These are phyloP conservation scores for Ceriops zippeliana DNA, from an alignment of 345 rosid species.

Conservation along the genomic window DNA sequence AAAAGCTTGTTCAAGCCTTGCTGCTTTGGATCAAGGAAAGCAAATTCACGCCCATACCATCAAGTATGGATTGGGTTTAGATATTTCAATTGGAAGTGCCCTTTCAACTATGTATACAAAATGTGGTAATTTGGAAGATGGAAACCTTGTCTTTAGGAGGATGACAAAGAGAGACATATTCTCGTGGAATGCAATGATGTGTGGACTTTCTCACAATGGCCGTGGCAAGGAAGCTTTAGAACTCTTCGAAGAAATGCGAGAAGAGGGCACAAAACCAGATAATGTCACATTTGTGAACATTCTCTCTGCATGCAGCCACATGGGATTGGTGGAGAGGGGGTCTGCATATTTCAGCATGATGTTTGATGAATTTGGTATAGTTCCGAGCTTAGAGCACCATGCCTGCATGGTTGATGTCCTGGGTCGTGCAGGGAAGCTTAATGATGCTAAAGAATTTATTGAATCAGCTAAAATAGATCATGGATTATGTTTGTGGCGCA, in stretches of 20 bases:
- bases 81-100: conserved; percentile 23
- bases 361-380: conserved; percentile 21
- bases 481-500: conserved; percentile 63
- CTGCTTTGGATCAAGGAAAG: conserved; percentile 29
- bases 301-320: conserved; percentile 34
- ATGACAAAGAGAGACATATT: conserved; percentile 22
- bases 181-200: conserved; percentile 35
- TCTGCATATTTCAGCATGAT: conserved; percentile 23
- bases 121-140: conserved; percentile 27
- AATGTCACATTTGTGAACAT: conserved; percentile 27
- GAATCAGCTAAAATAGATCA: conserved; percentile 62
- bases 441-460: conserved; percentile 57
- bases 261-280: conserved; percentile 25
- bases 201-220: conserved; percentile 30
- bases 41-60: conserved; percentile 26
- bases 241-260: conserved; percentile 29
- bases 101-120: conserved; percentile 31
- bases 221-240: conserved; percentile 26
- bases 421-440: conserved; percentile 28
- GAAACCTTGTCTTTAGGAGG: conserved; percentile 15
- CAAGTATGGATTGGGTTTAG: conserved; percentile 20
- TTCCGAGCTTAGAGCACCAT: conserved; percentile 26
- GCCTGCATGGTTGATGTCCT: conserved; percentile 32
- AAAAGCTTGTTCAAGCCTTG: conserved; percentile 28
- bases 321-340: conserved; percentile 27